A percentile compares a stretch with the other conserved stretches of the same genome.
phyloP scores from a whole-genome alignment of 208 protist genomes.

The Leishmania martiniquensis region DNA sequence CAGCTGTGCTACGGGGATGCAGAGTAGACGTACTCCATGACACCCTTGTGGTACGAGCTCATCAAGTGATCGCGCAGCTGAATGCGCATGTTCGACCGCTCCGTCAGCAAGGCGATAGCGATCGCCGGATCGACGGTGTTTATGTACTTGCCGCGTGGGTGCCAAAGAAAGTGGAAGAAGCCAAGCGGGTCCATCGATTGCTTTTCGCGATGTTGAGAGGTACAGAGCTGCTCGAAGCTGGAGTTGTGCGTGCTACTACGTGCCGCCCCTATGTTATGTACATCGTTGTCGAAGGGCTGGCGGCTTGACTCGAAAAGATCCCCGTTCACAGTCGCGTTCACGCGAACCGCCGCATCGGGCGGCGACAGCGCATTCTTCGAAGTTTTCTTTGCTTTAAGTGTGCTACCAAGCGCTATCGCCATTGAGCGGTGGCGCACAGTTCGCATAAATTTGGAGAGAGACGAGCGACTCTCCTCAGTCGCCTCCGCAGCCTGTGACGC shows the following conservation, averaged over 20 bases:
- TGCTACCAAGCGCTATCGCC: neutral
- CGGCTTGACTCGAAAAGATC: conserved; percentile 40
- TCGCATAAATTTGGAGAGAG: neutral
- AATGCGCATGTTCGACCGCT: conserved; percentile 36
- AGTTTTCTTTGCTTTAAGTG: neutral
- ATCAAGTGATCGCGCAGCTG: conserved; percentile 42
- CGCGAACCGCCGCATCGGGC: neutral
- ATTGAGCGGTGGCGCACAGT: conserved; percentile 1
- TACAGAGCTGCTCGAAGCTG: conserved; percentile 21
- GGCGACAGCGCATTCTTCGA: neutral
- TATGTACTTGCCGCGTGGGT: conserved; percentile 25
- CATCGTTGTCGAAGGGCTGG: conserved; percentile 49
- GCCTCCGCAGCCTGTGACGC: neutral
- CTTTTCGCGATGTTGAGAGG: conserved; percentile 24
- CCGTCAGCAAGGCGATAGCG: conserved; percentile 33
- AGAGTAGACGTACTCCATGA: conserved; percentile 43
- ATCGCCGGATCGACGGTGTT: conserved; percentile 28
- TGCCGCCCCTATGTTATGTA: neutral
- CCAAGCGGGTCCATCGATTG: conserved; percentile 39
- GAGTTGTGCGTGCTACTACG: conserved; percentile 16
- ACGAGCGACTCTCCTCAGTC: conserved; percentile 1
- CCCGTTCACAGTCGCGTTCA: conserved; percentile 3
- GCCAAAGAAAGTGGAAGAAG: conserved; percentile 45
- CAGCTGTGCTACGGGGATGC: neutral
- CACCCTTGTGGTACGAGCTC: conserved; percentile 31